These are phyloP conservation scores for Colletotrichum liriopes DNA, from an alignment of 2,329 filamentous ascomycete species.

Conservation along the genomic window DNA sequence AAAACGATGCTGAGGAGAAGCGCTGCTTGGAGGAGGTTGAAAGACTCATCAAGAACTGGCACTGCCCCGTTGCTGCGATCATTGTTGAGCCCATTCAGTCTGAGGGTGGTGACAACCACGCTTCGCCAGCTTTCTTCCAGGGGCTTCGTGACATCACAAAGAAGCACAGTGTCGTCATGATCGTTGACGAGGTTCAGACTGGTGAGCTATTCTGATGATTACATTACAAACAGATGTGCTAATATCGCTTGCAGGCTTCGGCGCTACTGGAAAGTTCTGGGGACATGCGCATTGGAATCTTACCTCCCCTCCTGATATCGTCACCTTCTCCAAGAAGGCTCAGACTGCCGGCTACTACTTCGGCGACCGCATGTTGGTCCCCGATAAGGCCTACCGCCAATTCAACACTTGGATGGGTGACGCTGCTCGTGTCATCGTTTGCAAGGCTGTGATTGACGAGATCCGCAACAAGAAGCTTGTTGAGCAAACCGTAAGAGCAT, in stretches of 20 bases:
- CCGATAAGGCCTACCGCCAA: slow-evolving; percentile 87
- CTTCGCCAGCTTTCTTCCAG: slow-evolving; percentile 83
- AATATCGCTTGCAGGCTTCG: slow-evolving; percentile 67
- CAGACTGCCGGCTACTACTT: slow-evolving; percentile 90
- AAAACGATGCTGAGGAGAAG: slow-evolving; percentile 81
- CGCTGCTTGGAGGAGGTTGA: slow-evolving; percentile 83
- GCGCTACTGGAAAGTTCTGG: slow-evolving; percentile 91
- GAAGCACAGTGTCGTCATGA: slow-evolving; percentile 79
- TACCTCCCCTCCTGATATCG: slow-evolving; percentile 81
- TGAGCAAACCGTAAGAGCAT: slow-evolving; percentile 63
- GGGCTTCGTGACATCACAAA: slow-evolving; percentile 81
- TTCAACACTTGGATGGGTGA: slow-evolving; percentile 94
- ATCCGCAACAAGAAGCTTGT: slow-evolving; percentile 80
- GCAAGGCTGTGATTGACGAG: slow-evolving; percentile 84
- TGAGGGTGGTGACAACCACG: slow-evolving; percentile 89
- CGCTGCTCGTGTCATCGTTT: slow-evolving; percentile 82
- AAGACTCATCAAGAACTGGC: slow-evolving; percentile 76
- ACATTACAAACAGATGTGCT: background rate
- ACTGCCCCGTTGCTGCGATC: slow-evolving; percentile 80
- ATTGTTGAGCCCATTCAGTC: slow-evolving; percentile 87
- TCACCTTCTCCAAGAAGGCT: slow-evolving; percentile 92
- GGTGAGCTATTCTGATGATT: slow-evolving; percentile 6
- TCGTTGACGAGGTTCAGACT: slow-evolving; percentile 89
- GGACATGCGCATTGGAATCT: slow-evolving; percentile 89
- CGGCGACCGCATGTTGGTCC: slow-evolving; percentile 80